These are phyloP conservation scores for Penicillium alfredii DNA, from an alignment of 495 filamentous ascomycete species.

Conservation along the genomic window DNA sequence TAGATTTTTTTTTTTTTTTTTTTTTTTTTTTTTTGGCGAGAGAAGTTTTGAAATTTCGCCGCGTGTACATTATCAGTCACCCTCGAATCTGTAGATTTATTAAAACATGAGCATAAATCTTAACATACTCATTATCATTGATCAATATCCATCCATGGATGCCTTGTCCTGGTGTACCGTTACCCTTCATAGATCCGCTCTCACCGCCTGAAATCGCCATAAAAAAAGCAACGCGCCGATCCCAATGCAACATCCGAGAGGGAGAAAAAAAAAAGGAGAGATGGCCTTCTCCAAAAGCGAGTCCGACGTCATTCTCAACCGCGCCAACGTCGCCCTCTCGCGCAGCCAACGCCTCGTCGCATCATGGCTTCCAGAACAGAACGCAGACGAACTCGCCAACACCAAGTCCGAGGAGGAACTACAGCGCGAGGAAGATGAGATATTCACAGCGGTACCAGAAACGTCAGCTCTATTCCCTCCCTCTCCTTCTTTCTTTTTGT, in stretches of 20 bases:
- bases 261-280: conserved; percentile 1
- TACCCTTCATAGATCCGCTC: no score
- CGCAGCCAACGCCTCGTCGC: conserved; percentile 47
- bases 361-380: conserved; percentile 46
- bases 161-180: no score
- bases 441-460: conserved; percentile 48
- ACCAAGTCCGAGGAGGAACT: conserved; percentile 39
- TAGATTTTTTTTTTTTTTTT: no score
- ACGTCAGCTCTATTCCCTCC: conserved; percentile 29
- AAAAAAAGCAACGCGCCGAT: no score
- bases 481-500: background rate
- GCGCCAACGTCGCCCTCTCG: conserved; percentile 44
- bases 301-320: conserved; percentile 46
- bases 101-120: no score
- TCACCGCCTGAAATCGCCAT: background rate
- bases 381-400: conserved; percentile 38
- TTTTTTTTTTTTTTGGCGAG: no score
- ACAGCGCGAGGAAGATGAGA: conserved; percentile 45
- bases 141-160: no score
- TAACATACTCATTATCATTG: no score
- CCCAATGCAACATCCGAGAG: no score
- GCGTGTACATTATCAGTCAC: no score
- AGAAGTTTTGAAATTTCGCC: no score
- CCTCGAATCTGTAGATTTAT: no score
- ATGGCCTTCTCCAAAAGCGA: conserved; percentile 37